Conservation (phyloP, 805 yeast genomes). For the Komagataella mondaviorum region DNA sequence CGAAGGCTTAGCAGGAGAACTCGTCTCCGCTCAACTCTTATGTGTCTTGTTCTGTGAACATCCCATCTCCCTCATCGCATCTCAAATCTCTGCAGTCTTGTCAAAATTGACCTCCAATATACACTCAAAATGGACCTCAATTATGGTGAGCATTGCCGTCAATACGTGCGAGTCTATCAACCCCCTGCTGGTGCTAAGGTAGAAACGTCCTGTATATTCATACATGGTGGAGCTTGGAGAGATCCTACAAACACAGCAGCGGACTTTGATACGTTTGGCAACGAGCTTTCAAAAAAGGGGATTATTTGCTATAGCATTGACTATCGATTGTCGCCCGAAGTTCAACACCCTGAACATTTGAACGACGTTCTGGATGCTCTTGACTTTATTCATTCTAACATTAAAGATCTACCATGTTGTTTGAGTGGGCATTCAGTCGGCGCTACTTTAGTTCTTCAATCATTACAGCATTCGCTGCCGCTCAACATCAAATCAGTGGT, state of each 20-base stretch:
- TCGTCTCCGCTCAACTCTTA: background rate
- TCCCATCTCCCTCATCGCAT: background rate
- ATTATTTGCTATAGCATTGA: conserved; percentile 28
- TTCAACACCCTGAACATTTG: conserved; percentile 48
- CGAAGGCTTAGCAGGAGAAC: background rate
- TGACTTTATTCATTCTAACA: conserved; percentile 7
- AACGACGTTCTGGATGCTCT: conserved; percentile 39
- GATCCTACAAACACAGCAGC: conserved; percentile 47
- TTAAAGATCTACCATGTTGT: conserved; percentile 12
- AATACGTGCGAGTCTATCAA: background rate
- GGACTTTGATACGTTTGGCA: conserved; percentile 31
- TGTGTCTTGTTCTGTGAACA: too few species aligned
- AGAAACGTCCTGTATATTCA: conserved; percentile 22
- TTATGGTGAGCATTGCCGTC: conserved; percentile 13
- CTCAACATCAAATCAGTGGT: conserved; percentile 13
- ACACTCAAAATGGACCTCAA: background rate
- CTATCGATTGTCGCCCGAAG: conserved; percentile 54
- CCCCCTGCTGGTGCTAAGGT: background rate
- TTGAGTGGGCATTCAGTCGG: conserved; percentile 77
- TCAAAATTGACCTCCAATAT: too few species aligned
- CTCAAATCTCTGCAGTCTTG: background rate
- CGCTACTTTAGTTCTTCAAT: conserved; percentile 48
- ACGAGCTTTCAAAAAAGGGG: conserved; percentile 8
- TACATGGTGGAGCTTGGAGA: conserved; percentile 90
- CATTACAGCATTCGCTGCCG: background rate